Conservation (phyloP, 257 asterid species). For the Solanum virginianum region DNA sequence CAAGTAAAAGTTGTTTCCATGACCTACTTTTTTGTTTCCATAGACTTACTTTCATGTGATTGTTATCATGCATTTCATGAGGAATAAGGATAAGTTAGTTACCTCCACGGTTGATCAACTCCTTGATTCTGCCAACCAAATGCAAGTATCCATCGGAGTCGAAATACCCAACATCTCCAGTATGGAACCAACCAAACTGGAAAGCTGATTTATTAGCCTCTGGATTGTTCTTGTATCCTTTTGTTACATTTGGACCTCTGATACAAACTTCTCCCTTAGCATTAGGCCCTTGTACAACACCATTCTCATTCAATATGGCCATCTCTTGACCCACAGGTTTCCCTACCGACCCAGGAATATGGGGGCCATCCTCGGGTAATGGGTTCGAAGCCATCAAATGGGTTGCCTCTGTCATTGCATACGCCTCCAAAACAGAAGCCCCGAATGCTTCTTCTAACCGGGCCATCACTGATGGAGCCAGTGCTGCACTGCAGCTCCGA, state of each 20-base stretch:
- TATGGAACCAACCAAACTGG: constrained; percentile 80
- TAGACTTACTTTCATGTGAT: background rate
- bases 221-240: constrained; percentile 73
- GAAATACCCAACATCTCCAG: constrained; percentile 69
- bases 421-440: constrained; percentile 85
- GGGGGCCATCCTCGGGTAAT: constrained; percentile 67
- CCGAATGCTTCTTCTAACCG: constrained; percentile 78
- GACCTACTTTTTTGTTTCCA: background rate
- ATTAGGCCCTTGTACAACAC: constrained; percentile 43
- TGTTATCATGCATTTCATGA: background rate
- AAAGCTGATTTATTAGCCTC: constrained; percentile 80
- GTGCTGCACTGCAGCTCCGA: constrained; percentile 93
- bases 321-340: constrained; percentile 89
- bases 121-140: constrained; percentile 92
- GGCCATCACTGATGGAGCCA: constrained; percentile 75
- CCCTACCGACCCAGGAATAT: constrained; percentile 75
- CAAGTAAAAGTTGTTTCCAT: background rate
- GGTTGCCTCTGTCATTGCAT: constrained; percentile 92
- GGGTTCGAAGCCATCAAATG: constrained; percentile 92
- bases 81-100: background rate
- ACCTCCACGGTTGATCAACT: constrained; percentile 95
- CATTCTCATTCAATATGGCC: constrained; percentile 65
- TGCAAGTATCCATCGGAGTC: constrained; percentile 79
- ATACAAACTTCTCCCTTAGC: constrained; percentile 77
- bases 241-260: constrained; percentile 77